Evolutionary conservation across 179 eudicot species (phyloP).

Genomic region (Amaranthus tricolor): DNA sequence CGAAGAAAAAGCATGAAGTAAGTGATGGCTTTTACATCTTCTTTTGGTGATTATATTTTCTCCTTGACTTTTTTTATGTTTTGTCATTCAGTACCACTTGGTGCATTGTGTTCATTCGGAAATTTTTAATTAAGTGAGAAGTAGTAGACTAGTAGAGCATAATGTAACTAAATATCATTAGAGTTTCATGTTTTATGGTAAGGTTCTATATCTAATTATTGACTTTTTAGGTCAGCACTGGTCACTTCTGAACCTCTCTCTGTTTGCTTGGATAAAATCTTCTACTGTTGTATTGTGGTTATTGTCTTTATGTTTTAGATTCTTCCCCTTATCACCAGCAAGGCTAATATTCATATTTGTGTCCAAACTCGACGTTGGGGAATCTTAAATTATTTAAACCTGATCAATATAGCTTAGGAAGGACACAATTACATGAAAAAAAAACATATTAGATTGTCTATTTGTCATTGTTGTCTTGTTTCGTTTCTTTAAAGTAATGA

Average conservation of each 20-base stretch:
- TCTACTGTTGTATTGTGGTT: background rate
- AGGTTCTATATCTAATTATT: background rate
- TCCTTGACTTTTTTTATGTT: background rate
- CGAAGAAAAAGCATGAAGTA: constrained; percentile 92
- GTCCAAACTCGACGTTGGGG: too few relatives aligned
- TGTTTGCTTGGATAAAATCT: background rate
- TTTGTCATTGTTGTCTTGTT: background rate
- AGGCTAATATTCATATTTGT: background rate
- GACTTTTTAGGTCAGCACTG: background rate
- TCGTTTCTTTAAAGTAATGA: background rate
- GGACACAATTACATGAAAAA: background rate
- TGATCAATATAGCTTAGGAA: too few relatives aligned
- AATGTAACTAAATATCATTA: background rate
- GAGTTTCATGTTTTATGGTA: background rate
- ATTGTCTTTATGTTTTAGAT: background rate
- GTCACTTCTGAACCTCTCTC: too few relatives aligned
- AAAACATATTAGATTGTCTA: background rate
- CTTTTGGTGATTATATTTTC: background rate
- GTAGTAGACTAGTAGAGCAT: too few relatives aligned
- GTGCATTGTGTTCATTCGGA: background rate
- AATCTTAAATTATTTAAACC: too few relatives aligned
- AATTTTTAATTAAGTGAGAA: background rate
- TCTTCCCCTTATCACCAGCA: too few relatives aligned
- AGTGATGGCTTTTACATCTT: constrained; percentile 23
- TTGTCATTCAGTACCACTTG: background rate